Evolutionary conservation across 1,284 basidiomycete genomes (phyloP).

Genomic region (Fomitopsis betulina): DNA sequence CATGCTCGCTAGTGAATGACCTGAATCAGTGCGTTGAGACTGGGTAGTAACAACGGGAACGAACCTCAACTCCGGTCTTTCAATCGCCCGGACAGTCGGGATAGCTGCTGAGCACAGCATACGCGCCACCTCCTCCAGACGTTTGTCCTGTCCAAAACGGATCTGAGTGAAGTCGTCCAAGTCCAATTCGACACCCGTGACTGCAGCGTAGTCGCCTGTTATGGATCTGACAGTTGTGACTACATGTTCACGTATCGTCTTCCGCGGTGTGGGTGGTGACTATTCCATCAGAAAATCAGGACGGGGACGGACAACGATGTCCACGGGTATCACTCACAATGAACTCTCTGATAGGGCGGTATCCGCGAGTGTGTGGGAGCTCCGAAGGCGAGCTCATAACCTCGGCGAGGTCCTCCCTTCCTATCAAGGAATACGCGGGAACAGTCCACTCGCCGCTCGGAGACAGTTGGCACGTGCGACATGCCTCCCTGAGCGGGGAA

Average conservation of each 20-base stretch:
- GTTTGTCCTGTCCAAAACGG: constrained; percentile 81
- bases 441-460: constrained; percentile 73
- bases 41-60: constrained; percentile 17
- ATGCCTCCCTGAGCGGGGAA: constrained; percentile 78
- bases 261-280: constrained; percentile 42
- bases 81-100: constrained; percentile 61
- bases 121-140: constrained; percentile 82
- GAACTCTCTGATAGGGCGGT: constrained; percentile 50
- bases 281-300: constrained; percentile 15
- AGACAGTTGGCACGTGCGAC: constrained; percentile 74
- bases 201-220: constrained; percentile 47
- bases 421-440: constrained; percentile 71
- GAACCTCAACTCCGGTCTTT: constrained; percentile 71
- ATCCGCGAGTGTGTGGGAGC: constrained; percentile 44
- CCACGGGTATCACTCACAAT: constrained; percentile 38
- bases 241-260: constrained; percentile 48
- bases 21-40: constrained; percentile 3
- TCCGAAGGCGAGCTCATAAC: constrained; percentile 42
- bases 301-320: not conserved
- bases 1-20: constrained; percentile 58
- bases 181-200: constrained; percentile 68
- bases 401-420: constrained; percentile 76
- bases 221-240: constrained; percentile 45
- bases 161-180: constrained; percentile 74
- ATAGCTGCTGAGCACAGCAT: constrained; percentile 79